These are phyloP conservation scores for Neurospora sp. DNA, from an alignment of 495 filamentous ascomycete species.

Conservation along the genomic window DNA sequence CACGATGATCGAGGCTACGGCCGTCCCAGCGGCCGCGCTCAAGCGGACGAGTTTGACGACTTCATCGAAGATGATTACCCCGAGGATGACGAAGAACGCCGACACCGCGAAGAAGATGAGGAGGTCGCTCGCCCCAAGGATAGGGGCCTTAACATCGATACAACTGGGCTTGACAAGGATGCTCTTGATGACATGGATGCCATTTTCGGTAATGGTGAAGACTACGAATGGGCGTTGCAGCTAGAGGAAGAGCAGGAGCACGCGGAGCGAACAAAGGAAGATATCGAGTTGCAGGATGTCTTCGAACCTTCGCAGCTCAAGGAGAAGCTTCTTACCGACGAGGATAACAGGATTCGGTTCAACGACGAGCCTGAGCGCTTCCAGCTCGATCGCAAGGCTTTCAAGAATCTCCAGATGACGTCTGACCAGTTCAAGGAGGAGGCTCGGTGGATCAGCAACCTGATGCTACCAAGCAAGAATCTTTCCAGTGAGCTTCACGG, in stretches of 20 bases:
- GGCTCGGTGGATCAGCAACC: constrained; percentile 76
- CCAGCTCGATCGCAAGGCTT: constrained; percentile 82
- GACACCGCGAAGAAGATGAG: constrained; percentile 70
- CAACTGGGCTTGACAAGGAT: constrained; percentile 75
- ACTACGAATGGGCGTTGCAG: constrained; percentile 88
- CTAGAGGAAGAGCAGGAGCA: constrained; percentile 73
- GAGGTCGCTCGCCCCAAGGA: constrained; percentile 70
- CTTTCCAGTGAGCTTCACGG: constrained; percentile 58
- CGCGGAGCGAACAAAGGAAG: constrained; percentile 52
- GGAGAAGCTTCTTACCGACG: constrained; percentile 90
- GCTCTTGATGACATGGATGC: constrained; percentile 88
- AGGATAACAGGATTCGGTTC: constrained; percentile 79
- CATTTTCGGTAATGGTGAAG: constrained; percentile 88
- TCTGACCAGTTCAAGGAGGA: constrained; percentile 83
- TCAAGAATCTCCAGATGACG: constrained; percentile 61
- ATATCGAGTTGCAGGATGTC: constrained; percentile 89
- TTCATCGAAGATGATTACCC: constrained; percentile 96
- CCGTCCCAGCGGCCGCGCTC: constrained; percentile 38
- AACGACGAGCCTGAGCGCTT: constrained; percentile 89
- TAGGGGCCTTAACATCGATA: constrained; percentile 53
- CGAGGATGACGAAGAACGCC: constrained; percentile 71
- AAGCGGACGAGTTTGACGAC: constrained; percentile 82
- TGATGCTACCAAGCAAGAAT: constrained; percentile 76
- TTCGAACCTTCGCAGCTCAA: constrained; percentile 91
- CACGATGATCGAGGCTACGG: constrained; percentile 49